A percentile compares a stretch with the other conserved stretches of the same genome.
phyloP scores from a whole-genome alignment of 2,329 filamentous ascomycete species.

The Fusarium sp. region DNA sequence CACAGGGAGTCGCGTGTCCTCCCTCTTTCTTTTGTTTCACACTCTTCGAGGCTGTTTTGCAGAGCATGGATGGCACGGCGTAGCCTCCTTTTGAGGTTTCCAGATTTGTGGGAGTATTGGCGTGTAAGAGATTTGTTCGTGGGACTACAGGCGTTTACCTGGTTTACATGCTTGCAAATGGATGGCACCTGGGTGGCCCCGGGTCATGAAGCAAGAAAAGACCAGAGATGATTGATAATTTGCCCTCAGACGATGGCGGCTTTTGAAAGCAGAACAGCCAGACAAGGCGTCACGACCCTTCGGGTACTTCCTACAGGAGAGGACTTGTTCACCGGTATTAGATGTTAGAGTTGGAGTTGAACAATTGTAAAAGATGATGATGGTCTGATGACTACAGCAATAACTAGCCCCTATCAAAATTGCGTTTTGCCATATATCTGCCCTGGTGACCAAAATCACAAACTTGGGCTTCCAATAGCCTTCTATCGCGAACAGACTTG shows the following conservation, averaged over 20 bases:
- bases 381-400: slow-evolving; percentile 14
- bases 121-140: slow-evolving; percentile 34
- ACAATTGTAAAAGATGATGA: slow-evolving; percentile 38
- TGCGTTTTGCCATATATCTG: not conserved
- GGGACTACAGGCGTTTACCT: slow-evolving; percentile 29
- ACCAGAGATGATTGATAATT: slow-evolving; percentile 3
- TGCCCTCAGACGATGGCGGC: not conserved
- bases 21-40: slow-evolving; percentile 26
- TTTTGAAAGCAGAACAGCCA: slow-evolving; percentile 10
- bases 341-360: slow-evolving; percentile 40
- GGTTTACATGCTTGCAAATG: slow-evolving; percentile 11
- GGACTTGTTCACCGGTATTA: slow-evolving; percentile 19
- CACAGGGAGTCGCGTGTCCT: not conserved
- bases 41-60: slow-evolving; percentile 21
- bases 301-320: not conserved
- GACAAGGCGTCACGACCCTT: slow-evolving; percentile 15
- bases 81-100: slow-evolving; percentile 28
- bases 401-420: not conserved
- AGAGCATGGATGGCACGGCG: slow-evolving; percentile 33
- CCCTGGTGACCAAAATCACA: not conserved
- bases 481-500: not conserved
- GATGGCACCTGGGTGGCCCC: slow-evolving; percentile 1
- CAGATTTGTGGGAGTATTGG: slow-evolving; percentile 40
- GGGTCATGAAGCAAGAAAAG: slow-evolving; percentile 22
- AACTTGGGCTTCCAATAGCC: not conserved